Conservation (phyloP, 306 rosid species). For the Medicago lupulina region DNA sequence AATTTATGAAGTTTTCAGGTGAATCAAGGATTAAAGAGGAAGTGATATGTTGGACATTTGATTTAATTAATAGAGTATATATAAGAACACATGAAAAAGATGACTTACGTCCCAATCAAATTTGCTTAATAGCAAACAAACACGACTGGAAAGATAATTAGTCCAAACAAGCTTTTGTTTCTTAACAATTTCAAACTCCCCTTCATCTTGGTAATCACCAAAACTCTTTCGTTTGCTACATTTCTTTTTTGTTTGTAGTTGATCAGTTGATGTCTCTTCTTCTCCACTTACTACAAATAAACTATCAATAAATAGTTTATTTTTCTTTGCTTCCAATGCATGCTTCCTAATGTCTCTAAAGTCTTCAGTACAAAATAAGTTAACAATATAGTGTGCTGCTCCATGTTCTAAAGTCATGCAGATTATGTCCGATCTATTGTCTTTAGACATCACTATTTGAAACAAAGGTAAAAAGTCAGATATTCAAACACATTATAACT, state of each 20-base stretch:
- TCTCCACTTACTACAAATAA: background rate
- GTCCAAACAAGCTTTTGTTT: constrained; percentile 71
- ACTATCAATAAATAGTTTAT: constrained; percentile 27
- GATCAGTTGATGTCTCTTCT: too few relatives aligned
- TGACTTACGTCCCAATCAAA: too few relatives aligned
- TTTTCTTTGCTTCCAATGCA: constrained; percentile 45
- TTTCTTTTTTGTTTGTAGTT: background rate
- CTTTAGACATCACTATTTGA: constrained; percentile 71
- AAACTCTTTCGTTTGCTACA: constrained; percentile 33
- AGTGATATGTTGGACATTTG: too few relatives aligned
- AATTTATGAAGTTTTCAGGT: too few relatives aligned
- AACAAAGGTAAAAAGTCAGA: background rate
- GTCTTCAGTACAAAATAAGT: constrained; percentile 58
- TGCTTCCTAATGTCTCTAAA: constrained; percentile 59
- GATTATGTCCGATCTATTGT: constrained; percentile 52
- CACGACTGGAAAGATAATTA: constrained; percentile 63
- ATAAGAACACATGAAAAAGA: constrained; percentile 11
- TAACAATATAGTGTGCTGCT: constrained; percentile 49
- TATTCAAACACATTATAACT: too few relatives aligned
- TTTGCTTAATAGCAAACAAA: constrained; percentile 55
- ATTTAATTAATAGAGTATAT: too few relatives aligned
- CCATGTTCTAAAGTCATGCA: constrained; percentile 49
- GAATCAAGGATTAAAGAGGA: too few relatives aligned
- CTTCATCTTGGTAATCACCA: background rate
- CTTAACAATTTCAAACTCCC: constrained; percentile 23